phyloP scores from a whole-genome alignment of 2,329 filamentous ascomycete genomes.

The Fusarium subtropicale region DNA sequence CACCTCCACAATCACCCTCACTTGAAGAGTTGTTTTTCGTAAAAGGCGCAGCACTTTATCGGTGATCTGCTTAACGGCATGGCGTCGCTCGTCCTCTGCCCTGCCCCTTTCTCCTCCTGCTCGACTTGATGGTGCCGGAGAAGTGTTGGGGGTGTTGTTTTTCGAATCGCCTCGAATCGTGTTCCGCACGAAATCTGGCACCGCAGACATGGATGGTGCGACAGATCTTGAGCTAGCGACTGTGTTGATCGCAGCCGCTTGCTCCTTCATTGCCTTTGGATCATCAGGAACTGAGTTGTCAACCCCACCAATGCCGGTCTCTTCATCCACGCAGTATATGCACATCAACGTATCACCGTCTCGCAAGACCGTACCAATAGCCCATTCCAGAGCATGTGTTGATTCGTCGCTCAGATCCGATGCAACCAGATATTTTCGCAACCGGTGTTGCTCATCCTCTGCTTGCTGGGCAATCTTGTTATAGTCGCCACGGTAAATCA shows the following conservation, averaged over 20 bases:
- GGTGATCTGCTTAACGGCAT: conserved; percentile 85
- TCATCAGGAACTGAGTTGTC: conserved; percentile 75
- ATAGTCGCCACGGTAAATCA: conserved; percentile 91
- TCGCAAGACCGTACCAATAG: conserved; percentile 91
- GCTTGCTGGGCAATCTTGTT: conserved; percentile 79
- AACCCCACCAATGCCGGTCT: conserved; percentile 68
- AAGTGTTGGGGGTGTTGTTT: conserved; percentile 54
- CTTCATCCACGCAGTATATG: conserved; percentile 94
- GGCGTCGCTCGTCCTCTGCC: conserved; percentile 81
- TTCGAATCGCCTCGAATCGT: conserved; percentile 50
- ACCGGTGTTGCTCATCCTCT: conserved; percentile 79
- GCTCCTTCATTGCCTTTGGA: conserved; percentile 78
- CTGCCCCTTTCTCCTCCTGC: conserved; percentile 66
- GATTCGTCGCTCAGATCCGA: conserved; percentile 95
- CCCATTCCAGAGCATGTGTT: conserved; percentile 96
- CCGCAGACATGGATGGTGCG: conserved; percentile 49
- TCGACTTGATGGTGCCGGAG: conserved; percentile 61
- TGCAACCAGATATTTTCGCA: conserved; percentile 94
- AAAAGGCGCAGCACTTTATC: conserved; percentile 86
- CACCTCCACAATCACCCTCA: conserved; percentile 93
- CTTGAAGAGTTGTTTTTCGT: conserved; percentile 91
- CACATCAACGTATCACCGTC: conserved; percentile 95
- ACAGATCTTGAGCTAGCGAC: conserved; percentile 61
- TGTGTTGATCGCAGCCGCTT: conserved; percentile 76
- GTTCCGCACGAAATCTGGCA: conserved; percentile 51